A percentile compares a stretch with the other conserved stretches of the same genome.
Evolutionary conservation across 2,329 filamentous ascomycete genomes (phyloP).

Genomic region (Lachnellula cervina): DNA sequence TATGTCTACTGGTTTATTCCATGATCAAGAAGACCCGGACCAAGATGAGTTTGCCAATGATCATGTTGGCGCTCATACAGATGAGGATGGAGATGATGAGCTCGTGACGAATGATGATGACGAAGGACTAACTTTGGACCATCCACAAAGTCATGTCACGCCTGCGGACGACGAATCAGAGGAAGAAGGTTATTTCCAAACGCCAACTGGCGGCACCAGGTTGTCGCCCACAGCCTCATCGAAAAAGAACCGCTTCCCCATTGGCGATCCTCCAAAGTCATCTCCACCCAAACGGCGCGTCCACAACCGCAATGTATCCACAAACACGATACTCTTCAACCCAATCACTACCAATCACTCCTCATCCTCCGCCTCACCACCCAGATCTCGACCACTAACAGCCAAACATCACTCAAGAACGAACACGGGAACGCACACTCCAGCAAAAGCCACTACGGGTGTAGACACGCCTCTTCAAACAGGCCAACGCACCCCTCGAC

Average conservation of each 20-base stretch:
- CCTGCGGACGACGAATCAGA: conserved; percentile 34
- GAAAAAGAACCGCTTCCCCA: background rate
- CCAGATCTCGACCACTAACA: conserved; percentile 35
- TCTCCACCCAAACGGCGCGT: conserved; percentile 16
- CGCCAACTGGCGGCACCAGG: conserved; percentile 35
- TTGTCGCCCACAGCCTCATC: conserved; percentile 15
- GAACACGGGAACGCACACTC: conserved; percentile 20
- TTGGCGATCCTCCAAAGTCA: conserved; percentile 8
- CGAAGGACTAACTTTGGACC: conserved; percentile 47
- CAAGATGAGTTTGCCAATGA: conserved; percentile 3
- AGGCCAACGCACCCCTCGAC: conserved; percentile 22
- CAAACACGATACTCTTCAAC: conserved; percentile 79
- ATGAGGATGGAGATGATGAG: conserved; percentile 72
- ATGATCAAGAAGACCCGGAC: conserved; percentile 4
- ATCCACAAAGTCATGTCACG: conserved; percentile 28
- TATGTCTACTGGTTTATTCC: conserved; percentile 39
- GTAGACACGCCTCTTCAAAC: conserved; percentile 20
- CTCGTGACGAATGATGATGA: conserved; percentile 76
- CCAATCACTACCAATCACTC: conserved; percentile 47
- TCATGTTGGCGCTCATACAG: conserved; percentile 1
- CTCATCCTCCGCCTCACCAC: conserved; percentile 38
- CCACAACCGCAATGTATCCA: conserved; percentile 72
- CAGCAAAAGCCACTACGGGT: conserved; percentile 16
- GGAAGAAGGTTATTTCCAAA: conserved; percentile 52
- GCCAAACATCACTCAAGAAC: conserved; percentile 27